These are phyloP conservation scores for Nitzschia sp. DNA, from an alignment of 108 stramenopile genomes.

Conservation along the genomic window DNA sequence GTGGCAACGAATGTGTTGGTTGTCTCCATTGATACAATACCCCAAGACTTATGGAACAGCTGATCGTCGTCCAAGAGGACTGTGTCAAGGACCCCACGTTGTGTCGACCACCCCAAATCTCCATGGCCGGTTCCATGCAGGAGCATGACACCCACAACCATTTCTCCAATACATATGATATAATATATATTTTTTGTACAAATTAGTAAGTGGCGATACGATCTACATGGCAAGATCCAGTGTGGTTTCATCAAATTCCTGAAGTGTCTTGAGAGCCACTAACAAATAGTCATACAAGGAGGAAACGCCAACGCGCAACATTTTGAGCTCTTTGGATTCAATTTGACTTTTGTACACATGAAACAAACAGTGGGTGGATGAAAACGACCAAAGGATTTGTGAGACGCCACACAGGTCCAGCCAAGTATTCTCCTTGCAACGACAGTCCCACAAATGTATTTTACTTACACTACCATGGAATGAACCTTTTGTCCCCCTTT, in stretches of 20 bases:
- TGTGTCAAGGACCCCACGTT: no score
- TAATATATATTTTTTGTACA: no score
- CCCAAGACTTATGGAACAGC: no score
- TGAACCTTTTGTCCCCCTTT: conserved; percentile 11
- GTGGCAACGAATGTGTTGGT: no score
- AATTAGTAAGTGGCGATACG: no score
- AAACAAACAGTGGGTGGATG: neutral
- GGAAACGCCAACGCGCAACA: conserved; percentile 78
- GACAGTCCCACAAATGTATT: neutral
- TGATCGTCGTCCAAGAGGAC: no score
- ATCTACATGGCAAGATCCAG: no score
- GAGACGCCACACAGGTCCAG: neutral
- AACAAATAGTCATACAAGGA: conserved; percentile 80
- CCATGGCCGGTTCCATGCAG: no score
- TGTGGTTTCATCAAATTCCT: conserved; percentile 58
- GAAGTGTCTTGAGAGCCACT: conserved; percentile 70
- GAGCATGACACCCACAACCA: no score
- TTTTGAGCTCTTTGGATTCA: conserved; percentile 76
- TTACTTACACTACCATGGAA: conserved; percentile 13
- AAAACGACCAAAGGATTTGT: neutral
- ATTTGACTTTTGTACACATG: conserved; percentile 36
- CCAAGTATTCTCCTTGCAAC: neutral
- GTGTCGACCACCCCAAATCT: no score
- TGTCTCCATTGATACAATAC: no score
- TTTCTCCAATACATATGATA: no score